Evolutionary conservation across 129 eudicot genomes (phyloP), one percentile per base, ranked within the genome.

Genomic region (Chrysanthemum lavandulifolium): DNA sequence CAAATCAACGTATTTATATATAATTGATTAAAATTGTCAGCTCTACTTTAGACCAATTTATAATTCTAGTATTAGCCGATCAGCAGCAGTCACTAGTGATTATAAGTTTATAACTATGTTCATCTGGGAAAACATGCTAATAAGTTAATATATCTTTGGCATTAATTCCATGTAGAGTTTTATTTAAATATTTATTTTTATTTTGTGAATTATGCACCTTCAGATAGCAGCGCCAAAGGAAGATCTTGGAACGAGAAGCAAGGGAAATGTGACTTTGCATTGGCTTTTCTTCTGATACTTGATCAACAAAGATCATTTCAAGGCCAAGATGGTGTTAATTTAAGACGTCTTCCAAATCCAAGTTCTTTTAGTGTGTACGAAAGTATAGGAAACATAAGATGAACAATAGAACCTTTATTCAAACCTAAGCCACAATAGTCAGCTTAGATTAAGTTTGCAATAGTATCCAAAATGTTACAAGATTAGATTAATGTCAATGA

Each of bases 161-260:
- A 19, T 50, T 33, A 4, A 13, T 33, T 6, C 15, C 4, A 13
- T 58, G 18, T 15, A 15, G 48, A 16, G 16, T 56, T 18, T 52
- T 33, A 33, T 33, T 49, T 31, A 18, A 48, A 3, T 4, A 56
- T 78, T 65, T 49, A 13, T 36, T 65, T 0, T 80, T 16, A 57
- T 50, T 62, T 68, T 70, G 48, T 63, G 21, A 19, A 19, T 19
- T 19, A 19, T 19, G 21, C 21, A 51, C 49, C 36, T 43, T 61
- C 88, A 94, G 99, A 83, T 86, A 68, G 83, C 77, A 81, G 69
- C 45, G 71, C 56, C 47, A 82, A 76, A 53, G 82, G 81, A 77
- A 82, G 79, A 81, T 83, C 90, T 65, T 90, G 90, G 97, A 86
- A 78, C 55, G 92, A 73, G 58, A 90, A 74, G 86, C 89, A 90